Evolutionary conservation across 1,284 basidiomycete species (phyloP).

Genomic region (Testicularia cyperi): DNA sequence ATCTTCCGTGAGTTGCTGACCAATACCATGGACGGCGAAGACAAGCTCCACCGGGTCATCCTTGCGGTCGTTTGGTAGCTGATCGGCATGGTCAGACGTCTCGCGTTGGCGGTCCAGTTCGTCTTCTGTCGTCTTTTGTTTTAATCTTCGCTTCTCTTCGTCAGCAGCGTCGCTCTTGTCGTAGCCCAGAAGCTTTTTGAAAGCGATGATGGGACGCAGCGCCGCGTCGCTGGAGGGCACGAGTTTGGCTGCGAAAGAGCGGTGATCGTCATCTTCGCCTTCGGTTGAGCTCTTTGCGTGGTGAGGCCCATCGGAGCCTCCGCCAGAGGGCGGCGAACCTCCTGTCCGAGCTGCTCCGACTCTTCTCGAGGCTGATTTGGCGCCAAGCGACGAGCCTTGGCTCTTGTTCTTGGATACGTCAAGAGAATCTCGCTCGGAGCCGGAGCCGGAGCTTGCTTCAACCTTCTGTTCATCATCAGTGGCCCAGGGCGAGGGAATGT

Average conservation of each 20-base stretch:
- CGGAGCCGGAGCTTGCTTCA: conserved; percentile 3
- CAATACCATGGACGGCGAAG: conserved; percentile 52
- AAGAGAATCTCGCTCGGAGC: not conserved
- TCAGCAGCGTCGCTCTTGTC: conserved; percentile 32
- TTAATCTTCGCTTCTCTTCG: conserved; percentile 39
- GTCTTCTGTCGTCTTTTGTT: conserved; percentile 44
- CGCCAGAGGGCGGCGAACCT: conserved; percentile 22
- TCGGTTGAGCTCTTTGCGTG: conserved; percentile 2
- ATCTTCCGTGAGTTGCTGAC: conserved; percentile 50
- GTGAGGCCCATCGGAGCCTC: conserved; percentile 27
- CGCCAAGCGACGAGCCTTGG: conserved; percentile 21
- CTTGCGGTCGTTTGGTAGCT: conserved; percentile 31
- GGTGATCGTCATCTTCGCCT: conserved; percentile 22
- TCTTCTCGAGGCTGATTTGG: conserved; percentile 18
- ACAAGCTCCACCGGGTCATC: conserved; percentile 52
- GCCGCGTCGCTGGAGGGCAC: conserved; percentile 39
- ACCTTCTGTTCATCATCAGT: conserved; percentile 1
- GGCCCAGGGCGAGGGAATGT: conserved; percentile 32
- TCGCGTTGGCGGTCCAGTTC: conserved; percentile 22
- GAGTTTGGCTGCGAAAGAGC: conserved; percentile 25
- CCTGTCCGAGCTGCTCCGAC: conserved; percentile 33
- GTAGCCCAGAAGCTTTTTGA: conserved; percentile 39
- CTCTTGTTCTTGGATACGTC: conserved; percentile 9
- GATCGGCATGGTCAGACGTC: conserved; percentile 8
- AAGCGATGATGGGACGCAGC: conserved; percentile 20